These are phyloP conservation scores for Piromyces finnis DNA, from an alignment of 192 early-diverging fungal genomes.

Conservation along the genomic window DNA sequence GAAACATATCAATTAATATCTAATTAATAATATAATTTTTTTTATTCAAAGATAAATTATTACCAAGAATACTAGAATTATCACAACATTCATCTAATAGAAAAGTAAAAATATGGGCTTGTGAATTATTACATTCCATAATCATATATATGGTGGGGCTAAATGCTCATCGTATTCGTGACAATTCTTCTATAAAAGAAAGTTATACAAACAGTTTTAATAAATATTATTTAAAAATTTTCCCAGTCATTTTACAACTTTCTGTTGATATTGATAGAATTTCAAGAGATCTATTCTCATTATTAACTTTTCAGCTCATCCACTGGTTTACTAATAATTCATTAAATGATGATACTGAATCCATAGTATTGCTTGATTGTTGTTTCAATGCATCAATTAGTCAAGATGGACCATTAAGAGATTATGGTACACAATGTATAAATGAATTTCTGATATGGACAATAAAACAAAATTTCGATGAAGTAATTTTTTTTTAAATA, in stretches of 20 bases:
- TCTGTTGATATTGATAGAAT: conserved; percentile 54
- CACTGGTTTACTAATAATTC: conserved; percentile 67
- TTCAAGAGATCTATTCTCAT: conserved; percentile 42
- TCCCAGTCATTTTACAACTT: conserved; percentile 50
- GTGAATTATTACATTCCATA: conserved; percentile 52
- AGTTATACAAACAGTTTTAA: conserved; percentile 29
- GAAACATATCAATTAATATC: too few species aligned
- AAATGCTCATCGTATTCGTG: conserved; percentile 28
- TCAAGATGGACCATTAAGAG: conserved; percentile 21
- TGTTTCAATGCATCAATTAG: conserved; percentile 41
- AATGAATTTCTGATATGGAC: conserved; percentile 60
- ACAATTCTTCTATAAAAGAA: conserved; percentile 1
- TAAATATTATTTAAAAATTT: conserved; percentile 38
- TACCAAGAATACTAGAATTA: conserved; percentile 57
- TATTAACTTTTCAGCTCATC: conserved; percentile 46
- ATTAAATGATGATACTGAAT: conserved; percentile 59
- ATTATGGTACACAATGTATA: conserved; percentile 56
- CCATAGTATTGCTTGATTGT: conserved; percentile 40
- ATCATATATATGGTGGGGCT: conserved; percentile 59
- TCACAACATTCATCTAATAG: conserved; percentile 53
- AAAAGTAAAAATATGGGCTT: conserved; percentile 53
- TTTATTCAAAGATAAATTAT: conserved; percentile 36
- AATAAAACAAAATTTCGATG: conserved; percentile 34
- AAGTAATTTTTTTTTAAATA: background rate
- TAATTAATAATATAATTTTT: too few species aligned